phyloP scores from a whole-genome alignment of 345 rosid genomes.

The Pistacia integerrima region DNA sequence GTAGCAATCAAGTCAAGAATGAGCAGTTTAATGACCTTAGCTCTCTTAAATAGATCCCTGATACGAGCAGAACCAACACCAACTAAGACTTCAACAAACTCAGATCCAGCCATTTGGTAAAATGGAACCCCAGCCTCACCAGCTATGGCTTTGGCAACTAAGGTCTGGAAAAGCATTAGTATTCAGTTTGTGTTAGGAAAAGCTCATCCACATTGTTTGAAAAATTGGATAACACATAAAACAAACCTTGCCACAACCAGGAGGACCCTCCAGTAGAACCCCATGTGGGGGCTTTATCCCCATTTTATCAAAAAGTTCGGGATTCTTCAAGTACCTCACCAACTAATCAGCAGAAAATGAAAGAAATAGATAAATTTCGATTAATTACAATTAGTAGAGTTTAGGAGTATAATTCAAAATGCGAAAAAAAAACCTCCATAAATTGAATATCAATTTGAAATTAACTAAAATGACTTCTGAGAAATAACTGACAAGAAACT shows the following conservation, averaged over 20 bases:
- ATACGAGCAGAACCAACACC: slow-evolving; percentile 98
- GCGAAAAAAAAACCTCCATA: neutral
- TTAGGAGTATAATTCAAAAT: neutral
- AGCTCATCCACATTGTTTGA: slow-evolving; percentile 12
- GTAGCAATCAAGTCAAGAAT: neutral
- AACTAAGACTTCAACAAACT: slow-evolving; percentile 93
- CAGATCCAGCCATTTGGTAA: slow-evolving; percentile 99
- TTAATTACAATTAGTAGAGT: neutral
- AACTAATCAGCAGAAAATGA: slow-evolving; percentile 45
- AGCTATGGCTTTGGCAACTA: slow-evolving; percentile 95
- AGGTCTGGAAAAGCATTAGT: slow-evolving; percentile 54
- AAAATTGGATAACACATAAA: slow-evolving; percentile 8
- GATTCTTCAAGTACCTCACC: slow-evolving; percentile 94
- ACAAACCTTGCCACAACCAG: slow-evolving; percentile 96
- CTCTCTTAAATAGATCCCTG: slow-evolving; percentile 94
- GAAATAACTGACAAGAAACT: neutral
- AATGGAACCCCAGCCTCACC: slow-evolving; percentile 98
- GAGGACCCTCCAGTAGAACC: slow-evolving; percentile 94
- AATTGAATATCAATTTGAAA: neutral
- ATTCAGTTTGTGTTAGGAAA: slow-evolving; percentile 17
- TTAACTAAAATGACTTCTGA: neutral
- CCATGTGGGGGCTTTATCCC: slow-evolving; percentile 97
- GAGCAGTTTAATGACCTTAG: slow-evolving; percentile 59
- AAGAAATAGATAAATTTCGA: slow-evolving; percentile 11
- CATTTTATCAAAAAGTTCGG: slow-evolving; percentile 91